These are phyloP conservation scores for Chytridiales sp. DNA, from an alignment of 371 early-diverging fungal species.

Conservation along the genomic window DNA sequence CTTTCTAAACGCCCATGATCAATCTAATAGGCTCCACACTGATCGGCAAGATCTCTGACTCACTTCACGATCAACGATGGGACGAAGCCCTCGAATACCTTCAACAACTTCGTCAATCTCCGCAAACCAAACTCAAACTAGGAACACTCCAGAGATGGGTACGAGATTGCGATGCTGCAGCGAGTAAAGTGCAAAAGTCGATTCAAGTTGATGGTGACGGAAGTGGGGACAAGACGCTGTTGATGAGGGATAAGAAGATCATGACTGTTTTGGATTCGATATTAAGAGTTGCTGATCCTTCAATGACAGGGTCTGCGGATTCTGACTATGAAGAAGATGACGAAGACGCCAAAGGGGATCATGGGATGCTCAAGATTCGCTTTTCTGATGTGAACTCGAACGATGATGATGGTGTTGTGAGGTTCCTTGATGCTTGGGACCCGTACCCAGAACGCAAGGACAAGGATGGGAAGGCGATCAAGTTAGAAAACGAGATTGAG, in stretches of 20 bases:
- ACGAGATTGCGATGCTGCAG: constrained; percentile 60
- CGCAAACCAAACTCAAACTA: constrained; percentile 45
- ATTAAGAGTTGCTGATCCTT: constrained; percentile 52
- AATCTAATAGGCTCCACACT: constrained; percentile 18
- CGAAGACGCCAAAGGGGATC: too few relatives aligned
- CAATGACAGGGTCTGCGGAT: neutral
- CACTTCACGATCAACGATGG: constrained; percentile 52
- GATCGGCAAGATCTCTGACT: constrained; percentile 47
- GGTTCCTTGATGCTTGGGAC: constrained; percentile 18
- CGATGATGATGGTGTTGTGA: neutral
- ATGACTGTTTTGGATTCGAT: constrained; percentile 54
- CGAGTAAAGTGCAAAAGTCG: constrained; percentile 17
- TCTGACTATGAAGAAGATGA: too few relatives aligned
- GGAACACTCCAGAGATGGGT: constrained; percentile 61
- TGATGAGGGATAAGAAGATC: constrained; percentile 42
- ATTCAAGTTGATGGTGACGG: neutral
- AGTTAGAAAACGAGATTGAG: neutral
- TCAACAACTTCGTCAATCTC: constrained; percentile 49
- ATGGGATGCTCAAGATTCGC: too few relatives aligned
- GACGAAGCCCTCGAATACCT: constrained; percentile 47
- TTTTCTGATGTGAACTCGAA: neutral
- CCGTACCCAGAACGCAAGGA: constrained; percentile 6
- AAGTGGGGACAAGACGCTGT: neutral
- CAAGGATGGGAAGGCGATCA: neutral
- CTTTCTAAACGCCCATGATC: neutral